These are phyloP conservation scores for Quercus tomentella DNA, from an alignment of 331 rosid genomes.

Conservation along the genomic window DNA sequence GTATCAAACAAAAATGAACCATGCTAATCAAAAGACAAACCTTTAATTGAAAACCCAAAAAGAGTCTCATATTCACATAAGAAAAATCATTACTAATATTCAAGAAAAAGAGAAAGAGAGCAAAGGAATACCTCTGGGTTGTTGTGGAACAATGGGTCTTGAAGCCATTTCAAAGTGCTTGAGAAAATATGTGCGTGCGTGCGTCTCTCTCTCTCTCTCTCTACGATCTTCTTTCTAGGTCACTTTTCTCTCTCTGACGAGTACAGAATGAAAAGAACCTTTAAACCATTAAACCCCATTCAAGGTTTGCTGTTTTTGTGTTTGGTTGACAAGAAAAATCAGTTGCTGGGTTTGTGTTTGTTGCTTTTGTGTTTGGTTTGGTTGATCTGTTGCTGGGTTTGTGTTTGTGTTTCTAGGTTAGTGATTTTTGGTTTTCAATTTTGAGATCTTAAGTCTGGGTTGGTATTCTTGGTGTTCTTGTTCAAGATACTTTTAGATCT, in stretches of 20 bases:
- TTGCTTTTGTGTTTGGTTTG: too few relatives aligned
- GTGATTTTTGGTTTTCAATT: too few relatives aligned
- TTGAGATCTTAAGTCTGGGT: too few relatives aligned
- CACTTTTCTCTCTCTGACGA: not conserved
- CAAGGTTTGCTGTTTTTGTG: too few relatives aligned
- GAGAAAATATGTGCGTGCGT: not conserved
- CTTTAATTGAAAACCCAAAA: not conserved
- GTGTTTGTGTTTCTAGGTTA: too few relatives aligned
- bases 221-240: not conserved
- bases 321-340: too few relatives aligned
- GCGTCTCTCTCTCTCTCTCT: too few relatives aligned
- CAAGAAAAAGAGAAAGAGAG: not conserved
- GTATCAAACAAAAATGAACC: not conserved
- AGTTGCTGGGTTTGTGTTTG: too few relatives aligned
- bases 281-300: too few relatives aligned
- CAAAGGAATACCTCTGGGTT: slow-evolving; percentile 46
- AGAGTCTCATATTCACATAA: not conserved
- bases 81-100: not conserved
- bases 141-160: slow-evolving; percentile 65
- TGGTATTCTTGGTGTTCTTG: too few relatives aligned
- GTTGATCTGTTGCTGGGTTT: too few relatives aligned
- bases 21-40: not conserved
- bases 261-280: slow-evolving; percentile 5
- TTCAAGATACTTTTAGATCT: too few relatives aligned
- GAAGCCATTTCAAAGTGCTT: slow-evolving; percentile 51